phyloP scores from a whole-genome alignment of 2,329 filamentous ascomycete genomes.

The Diaporthe batatas region DNA sequence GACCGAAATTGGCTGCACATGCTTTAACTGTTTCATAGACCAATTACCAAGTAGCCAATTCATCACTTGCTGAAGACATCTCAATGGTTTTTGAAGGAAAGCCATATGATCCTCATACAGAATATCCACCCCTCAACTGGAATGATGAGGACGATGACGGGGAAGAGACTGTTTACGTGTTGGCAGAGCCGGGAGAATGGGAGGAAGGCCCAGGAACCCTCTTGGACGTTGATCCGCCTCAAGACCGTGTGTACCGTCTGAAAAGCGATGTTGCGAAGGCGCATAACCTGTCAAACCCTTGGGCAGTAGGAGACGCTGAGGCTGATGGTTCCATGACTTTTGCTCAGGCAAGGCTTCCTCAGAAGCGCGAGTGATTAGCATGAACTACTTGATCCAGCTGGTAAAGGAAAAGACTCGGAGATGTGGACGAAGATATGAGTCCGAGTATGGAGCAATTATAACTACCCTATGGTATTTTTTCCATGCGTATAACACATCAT shows the following conservation, averaged over 20 bases:
- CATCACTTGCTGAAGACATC: constrained; percentile 17
- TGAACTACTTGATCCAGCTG: background rate
- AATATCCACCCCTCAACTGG: constrained; percentile 8
- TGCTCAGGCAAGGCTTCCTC: constrained; percentile 3
- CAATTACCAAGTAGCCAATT: constrained; percentile 22
- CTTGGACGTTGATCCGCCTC: background rate
- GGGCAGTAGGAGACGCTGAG: constrained; percentile 1
- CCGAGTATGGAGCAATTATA: background rate
- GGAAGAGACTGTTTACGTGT: background rate
- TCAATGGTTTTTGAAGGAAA: constrained; percentile 10
- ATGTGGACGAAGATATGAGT: background rate
- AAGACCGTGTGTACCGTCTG: constrained; percentile 20
- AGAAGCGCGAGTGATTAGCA: constrained; percentile 5
- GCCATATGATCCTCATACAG: constrained; percentile 8
- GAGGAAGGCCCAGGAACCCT: constrained; percentile 18
- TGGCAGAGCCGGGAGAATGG: constrained; percentile 19
- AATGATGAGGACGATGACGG: background rate
- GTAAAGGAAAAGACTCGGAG: background rate
- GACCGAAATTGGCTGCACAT: background rate
- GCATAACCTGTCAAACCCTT: constrained; percentile 14
- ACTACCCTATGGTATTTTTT: background rate
- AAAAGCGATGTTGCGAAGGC: constrained; percentile 13
- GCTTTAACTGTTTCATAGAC: constrained; percentile 3
- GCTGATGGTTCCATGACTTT: constrained; percentile 16
- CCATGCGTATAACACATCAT: background rate